Evolutionary conservation across 768 basidiomycete species (phyloP), one percentile per base, ranked within the genome.

Genomic region (Naematelia encephala): DNA sequence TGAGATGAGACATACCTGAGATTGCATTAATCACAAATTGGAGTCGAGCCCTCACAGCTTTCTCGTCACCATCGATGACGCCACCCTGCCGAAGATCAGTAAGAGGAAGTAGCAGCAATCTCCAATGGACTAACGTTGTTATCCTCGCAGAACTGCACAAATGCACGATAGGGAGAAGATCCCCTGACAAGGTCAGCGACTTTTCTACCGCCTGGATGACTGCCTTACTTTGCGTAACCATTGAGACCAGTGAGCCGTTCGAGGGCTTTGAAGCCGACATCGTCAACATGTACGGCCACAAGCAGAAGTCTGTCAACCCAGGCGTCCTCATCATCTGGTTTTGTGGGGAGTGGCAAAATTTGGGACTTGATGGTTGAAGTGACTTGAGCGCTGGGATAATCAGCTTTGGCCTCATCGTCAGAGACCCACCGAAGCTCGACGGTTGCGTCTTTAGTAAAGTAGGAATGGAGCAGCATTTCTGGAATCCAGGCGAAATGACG

Each of bases 401-500:
- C 5, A 27, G 49, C 19, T 2, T 26, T 50, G 5, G 8, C 46
- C 46, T 47, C 46, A 56, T 13, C 28, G 21, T 16, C 21, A 10
- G 19, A 27, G 27, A 60, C 81, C 53, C 61, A 87, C 86, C 84
- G 83, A 44, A 85, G 81, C 67, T 90, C 88, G 0, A 75, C 34
- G 13, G 80, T 82, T 16, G 82, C 73, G n/a, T 80, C 66, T n/a
- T 59, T 56, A 23, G 44, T 77, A 8, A 82, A 80, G 14, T 58
- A 54, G 60, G 83, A 82, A 43, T 81, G 81, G 8, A 93, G 79
- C 27, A 98, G 80, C 42, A 82, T 80, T 25, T 86, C 82, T 0
- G 96, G 92, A 61, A 99, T 97, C 96, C 96, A 99, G 0, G 84
- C 85, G 69, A 98, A 97, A 47, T 93, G 89, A 14, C 79, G 68